Conservation (phyloP, 1,284 basidiomycete species). For the Boletellus dicymbophilus region DNA sequence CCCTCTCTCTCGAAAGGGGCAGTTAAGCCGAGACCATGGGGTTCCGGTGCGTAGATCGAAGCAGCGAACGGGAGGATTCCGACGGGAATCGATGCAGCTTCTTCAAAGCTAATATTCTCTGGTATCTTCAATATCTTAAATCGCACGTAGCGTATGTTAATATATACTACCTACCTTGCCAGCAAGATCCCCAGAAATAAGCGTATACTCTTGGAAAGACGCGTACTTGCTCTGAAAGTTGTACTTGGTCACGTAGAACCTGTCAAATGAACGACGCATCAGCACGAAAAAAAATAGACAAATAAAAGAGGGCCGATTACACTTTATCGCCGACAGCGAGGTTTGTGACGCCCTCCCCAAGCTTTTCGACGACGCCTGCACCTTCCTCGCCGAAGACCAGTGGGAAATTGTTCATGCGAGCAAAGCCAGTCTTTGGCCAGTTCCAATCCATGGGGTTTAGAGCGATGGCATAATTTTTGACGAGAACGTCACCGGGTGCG, state of each 20-base stretch:
- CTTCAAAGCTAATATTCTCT: slow-evolving; percentile 43
- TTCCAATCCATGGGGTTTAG: slow-evolving; percentile 49
- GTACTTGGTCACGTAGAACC: slow-evolving; percentile 7
- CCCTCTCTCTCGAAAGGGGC: slow-evolving; percentile 13
- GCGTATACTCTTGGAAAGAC: slow-evolving; percentile 47
- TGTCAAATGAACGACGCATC: background rate
- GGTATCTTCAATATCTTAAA: slow-evolving; percentile 33
- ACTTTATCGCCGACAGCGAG: slow-evolving; percentile 45
- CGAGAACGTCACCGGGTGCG: slow-evolving; percentile 40
- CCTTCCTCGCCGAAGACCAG: too few species aligned
- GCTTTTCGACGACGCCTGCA: slow-evolving; percentile 40
- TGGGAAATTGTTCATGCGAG: slow-evolving; percentile 35
- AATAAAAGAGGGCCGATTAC: slow-evolving; percentile 19
- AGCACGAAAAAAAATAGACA: background rate
- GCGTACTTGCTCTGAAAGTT: slow-evolving; percentile 3
- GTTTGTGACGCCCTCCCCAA: slow-evolving; percentile 38
- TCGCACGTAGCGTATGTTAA: background rate
- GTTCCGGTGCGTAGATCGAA: slow-evolving; percentile 18
- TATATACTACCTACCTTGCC: slow-evolving; percentile 34
- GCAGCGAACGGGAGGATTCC: too few species aligned
- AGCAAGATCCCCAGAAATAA: slow-evolving; percentile 35
- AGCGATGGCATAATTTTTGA: slow-evolving; percentile 40
- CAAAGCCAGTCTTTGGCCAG: slow-evolving; percentile 34
- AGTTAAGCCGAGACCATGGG: slow-evolving; percentile 5
- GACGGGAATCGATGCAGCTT: background rate